Evolutionary conservation across 352 stramenopile species (phyloP).

Genomic region (Hyaloperonospora brassicae): DNA sequence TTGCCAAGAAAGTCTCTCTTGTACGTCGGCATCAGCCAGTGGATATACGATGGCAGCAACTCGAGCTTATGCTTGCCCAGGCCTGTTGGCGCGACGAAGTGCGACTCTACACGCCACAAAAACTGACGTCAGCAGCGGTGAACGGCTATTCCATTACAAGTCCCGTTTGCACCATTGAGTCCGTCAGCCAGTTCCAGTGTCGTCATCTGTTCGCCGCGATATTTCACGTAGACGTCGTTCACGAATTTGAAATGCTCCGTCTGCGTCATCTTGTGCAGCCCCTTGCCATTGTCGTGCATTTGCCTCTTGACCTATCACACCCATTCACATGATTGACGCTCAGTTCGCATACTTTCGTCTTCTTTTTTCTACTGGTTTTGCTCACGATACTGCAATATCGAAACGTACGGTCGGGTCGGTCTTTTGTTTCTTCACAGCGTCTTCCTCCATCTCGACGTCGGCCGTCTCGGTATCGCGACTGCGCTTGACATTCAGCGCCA

Average conservation of each 20-base stretch:
- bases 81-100: constrained; percentile 51
- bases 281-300: constrained; percentile 64
- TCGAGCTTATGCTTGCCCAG: constrained; percentile 79
- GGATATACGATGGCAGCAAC: constrained; percentile 64
- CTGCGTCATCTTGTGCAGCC: constrained; percentile 68
- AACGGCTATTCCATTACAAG: not conserved
- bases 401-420: constrained; percentile 5
- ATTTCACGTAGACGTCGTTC: constrained; percentile 68
- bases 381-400: too few relatives aligned
- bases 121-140: not conserved
- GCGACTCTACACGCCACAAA: constrained; percentile 29
- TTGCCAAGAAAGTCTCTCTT: constrained; percentile 74
- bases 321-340: too few relatives aligned
- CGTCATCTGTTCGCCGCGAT: constrained; percentile 72
- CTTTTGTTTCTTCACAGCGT: constrained; percentile 52
- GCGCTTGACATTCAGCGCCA: constrained; percentile 38
- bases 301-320: too few relatives aligned
- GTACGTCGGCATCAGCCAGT: constrained; percentile 59
- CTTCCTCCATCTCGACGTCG: constrained; percentile 12
- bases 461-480: constrained; percentile 24
- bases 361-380: too few relatives aligned
- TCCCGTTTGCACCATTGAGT: constrained; percentile 54
- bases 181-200: constrained; percentile 73
- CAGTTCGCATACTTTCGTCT: too few relatives aligned
- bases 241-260: constrained; percentile 78